A percentile compares a stretch with the other conserved stretches of the same genome.
These are phyloP conservation scores for Mycena metata DNA, from an alignment of 768 basidiomycete genomes.

Conservation along the genomic window DNA sequence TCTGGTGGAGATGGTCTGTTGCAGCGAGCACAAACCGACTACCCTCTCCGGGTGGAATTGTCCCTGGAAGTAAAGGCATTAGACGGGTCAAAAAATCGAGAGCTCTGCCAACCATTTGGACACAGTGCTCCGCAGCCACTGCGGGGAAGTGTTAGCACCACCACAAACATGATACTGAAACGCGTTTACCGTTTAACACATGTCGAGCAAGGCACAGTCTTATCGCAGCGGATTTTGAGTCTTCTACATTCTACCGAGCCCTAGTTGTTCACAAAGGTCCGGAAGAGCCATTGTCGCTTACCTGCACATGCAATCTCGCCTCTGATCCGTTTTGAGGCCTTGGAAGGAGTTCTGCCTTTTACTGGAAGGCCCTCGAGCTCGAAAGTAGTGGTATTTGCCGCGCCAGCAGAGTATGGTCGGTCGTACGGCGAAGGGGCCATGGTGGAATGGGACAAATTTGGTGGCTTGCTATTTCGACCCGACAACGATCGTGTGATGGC, in stretches of 20 bases:
- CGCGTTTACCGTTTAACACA: conserved; percentile 58
- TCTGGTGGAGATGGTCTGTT: conserved; percentile 65
- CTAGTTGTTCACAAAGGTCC: no score
- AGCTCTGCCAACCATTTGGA: conserved; percentile 60
- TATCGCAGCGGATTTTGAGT: conserved; percentile 52
- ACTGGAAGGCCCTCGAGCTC: conserved; percentile 23
- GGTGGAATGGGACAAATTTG: not conserved
- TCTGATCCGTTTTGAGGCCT: conserved; percentile 56
- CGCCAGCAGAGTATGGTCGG: conserved; percentile 9
- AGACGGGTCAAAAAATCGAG: not conserved
- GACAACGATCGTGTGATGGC: conserved; percentile 1
- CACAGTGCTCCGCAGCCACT: conserved; percentile 62
- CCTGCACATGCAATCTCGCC: conserved; percentile 44
- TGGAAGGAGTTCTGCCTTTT: conserved; percentile 43
- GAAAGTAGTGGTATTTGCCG: conserved; percentile 7
- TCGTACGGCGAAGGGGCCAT: conserved; percentile 32
- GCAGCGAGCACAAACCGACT: conserved; percentile 69
- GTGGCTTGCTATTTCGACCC: not conserved
- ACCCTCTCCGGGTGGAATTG: conserved; percentile 68
- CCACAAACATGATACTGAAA: not conserved
- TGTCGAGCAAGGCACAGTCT: conserved; percentile 58
- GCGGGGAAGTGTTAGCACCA: conserved; percentile 1
- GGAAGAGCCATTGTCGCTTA: no score
- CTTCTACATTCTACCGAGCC: conserved; percentile 51
- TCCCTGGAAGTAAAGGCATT: conserved; percentile 50